A percentile compares a stretch with the other conserved stretches of the same genome.
Conservation (phyloP, 495 filamentous ascomycete species). For the Aspergillus diversus region DNA sequence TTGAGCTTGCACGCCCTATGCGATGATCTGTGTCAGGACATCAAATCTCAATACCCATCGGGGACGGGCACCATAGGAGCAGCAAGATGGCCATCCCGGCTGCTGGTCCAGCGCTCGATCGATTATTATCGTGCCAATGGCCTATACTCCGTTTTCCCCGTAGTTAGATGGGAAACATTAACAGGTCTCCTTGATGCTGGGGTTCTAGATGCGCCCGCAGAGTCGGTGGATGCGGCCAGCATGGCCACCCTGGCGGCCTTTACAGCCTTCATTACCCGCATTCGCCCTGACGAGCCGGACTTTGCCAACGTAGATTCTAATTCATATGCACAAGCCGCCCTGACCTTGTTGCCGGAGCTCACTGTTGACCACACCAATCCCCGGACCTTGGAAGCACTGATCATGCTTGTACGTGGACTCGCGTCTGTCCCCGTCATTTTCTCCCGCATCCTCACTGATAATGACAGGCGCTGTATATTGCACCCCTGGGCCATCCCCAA, state of each 20-base stretch:
- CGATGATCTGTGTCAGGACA: neutral
- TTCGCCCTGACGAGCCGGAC: slow-evolving; percentile 29
- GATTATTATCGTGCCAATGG: slow-evolving; percentile 27
- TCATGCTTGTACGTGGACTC: slow-evolving; percentile 30
- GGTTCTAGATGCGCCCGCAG: neutral
- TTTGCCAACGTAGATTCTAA: slow-evolving; percentile 28
- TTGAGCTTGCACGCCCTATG: neutral
- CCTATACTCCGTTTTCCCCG: slow-evolving; percentile 34
- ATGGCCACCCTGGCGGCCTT: slow-evolving; percentile 31
- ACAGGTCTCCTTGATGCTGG: slow-evolving; percentile 16
- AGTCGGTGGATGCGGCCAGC: slow-evolving; percentile 15
- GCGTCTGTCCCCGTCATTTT: no score
- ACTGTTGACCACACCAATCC: slow-evolving; percentile 27
- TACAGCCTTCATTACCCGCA: slow-evolving; percentile 30
- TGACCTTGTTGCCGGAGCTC: slow-evolving; percentile 26
- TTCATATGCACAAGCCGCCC: slow-evolving; percentile 28
- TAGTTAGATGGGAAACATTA: slow-evolving; percentile 24
- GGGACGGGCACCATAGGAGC: neutral
- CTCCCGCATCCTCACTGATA: neutral
- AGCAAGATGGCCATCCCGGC: slow-evolving; percentile 23
- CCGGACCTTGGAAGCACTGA: slow-evolving; percentile 29
- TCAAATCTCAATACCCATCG: neutral
- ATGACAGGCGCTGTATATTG: slow-evolving; percentile 27
- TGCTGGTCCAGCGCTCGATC: slow-evolving; percentile 24
- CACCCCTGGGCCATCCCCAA: slow-evolving; percentile 30